A percentile compares a stretch with the other conserved stretches of the same genome.
Evolutionary conservation across 2,329 filamentous ascomycete genomes (phyloP).

Genomic region (Colletotrichum sp.): DNA sequence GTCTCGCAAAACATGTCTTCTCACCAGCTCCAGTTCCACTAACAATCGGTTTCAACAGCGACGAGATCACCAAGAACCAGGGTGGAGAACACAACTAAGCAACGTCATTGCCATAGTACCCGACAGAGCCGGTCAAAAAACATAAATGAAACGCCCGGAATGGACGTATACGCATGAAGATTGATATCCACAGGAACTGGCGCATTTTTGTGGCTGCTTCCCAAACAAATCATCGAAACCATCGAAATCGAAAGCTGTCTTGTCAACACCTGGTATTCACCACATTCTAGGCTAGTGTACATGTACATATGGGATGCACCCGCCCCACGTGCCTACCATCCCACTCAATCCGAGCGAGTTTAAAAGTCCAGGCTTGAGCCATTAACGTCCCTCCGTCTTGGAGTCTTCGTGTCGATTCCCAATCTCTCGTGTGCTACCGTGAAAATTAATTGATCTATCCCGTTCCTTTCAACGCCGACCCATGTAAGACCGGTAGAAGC

Average conservation of each 20-base stretch:
- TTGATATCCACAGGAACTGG: conserved; percentile 2
- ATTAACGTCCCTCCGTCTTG: neutral
- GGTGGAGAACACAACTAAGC: conserved; percentile 69
- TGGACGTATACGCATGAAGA: neutral
- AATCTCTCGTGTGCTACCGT: conserved; percentile 26
- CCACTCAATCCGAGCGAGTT: conserved; percentile 16
- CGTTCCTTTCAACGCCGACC: conserved; percentile 62
- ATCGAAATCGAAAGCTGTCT: conserved; percentile 17
- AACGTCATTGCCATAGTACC: neutral
- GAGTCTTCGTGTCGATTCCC: conserved; percentile 5
- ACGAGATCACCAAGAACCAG: conserved; percentile 77
- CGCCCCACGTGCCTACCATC: conserved; percentile 4
- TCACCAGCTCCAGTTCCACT: neutral
- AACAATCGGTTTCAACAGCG: conserved; percentile 50
- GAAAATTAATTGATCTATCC: conserved; percentile 19
- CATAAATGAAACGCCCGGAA: neutral
- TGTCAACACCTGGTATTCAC: neutral
- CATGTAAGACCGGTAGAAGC: conserved; percentile 90
- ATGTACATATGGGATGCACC: conserved; percentile 33
- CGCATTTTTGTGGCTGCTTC: neutral
- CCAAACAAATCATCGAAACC: neutral
- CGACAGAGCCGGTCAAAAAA: neutral
- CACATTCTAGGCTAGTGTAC: conserved; percentile 41
- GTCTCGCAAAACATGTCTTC: conserved; percentile 32
- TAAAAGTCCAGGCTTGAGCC: neutral